Conservation (phyloP, 345 rosid genomes). For the Luvunga scandens region DNA sequence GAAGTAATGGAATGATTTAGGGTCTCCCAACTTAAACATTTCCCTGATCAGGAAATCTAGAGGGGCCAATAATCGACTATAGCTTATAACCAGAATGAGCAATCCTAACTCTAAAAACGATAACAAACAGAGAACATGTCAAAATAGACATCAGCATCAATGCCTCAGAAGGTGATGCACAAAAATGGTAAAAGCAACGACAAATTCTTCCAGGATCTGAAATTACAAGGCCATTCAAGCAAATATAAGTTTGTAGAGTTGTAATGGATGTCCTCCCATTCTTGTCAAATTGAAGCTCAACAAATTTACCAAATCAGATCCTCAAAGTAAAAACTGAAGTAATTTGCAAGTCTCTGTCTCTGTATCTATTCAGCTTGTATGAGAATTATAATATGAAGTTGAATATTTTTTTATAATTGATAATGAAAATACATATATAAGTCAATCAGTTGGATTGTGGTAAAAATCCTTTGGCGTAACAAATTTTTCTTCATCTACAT, state of each 20-base stretch:
- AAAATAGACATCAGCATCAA: conserved; percentile 14
- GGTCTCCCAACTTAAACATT: conserved; percentile 69
- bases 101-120: neutral
- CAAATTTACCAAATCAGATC: conserved; percentile 93
- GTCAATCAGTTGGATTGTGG: neutral
- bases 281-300: conserved; percentile 97
- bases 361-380: neutral
- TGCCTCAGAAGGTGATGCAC: conserved; percentile 97
- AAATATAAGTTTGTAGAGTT: conserved; percentile 90
- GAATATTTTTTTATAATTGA: too few relatives aligned
- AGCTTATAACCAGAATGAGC: conserved; percentile 11
- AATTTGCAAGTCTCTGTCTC: neutral
- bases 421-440: too few relatives aligned
- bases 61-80: conserved; percentile 14
- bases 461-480: neutral
- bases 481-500: neutral
- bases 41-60: conserved; percentile 61
- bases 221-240: conserved; percentile 93
- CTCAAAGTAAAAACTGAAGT: conserved; percentile 7
- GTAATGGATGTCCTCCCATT: conserved; percentile 98
- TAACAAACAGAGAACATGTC: conserved; percentile 10
- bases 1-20: conserved; percentile 81
- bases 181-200: conserved; percentile 90
- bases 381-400: too few relatives aligned
- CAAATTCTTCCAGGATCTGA: conserved; percentile 96